These are phyloP conservation scores for Crithidia fasciculata DNA, from an alignment of 208 protist genomes.

Conservation along the genomic window DNA sequence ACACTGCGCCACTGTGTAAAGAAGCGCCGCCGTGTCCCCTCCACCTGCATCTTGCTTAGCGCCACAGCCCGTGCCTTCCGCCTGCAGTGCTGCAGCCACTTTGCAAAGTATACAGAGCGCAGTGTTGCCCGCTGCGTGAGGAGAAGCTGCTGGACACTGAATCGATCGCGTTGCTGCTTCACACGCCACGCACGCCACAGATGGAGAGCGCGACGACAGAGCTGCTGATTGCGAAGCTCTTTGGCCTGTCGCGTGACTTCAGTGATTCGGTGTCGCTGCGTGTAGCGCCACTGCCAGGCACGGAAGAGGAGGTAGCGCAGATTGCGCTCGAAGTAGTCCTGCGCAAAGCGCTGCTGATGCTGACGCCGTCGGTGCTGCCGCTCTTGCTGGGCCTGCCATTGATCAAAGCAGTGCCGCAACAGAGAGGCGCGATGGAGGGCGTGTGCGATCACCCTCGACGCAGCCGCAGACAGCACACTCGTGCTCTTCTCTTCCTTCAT, in stretches of 20 bases:
- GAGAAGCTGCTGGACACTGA: background rate
- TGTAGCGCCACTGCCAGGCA: conserved; percentile 66
- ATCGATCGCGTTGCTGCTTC: background rate
- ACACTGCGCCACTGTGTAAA: conserved; percentile 2
- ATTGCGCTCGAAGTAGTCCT: conserved; percentile 38
- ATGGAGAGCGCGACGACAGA: background rate
- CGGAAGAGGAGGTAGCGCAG: conserved; percentile 60
- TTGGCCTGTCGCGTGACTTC: background rate
- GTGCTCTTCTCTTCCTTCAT: background rate
- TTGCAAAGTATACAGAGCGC: background rate
- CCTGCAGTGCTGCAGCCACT: conserved; percentile 9
- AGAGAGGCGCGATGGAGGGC: conserved; percentile 37
- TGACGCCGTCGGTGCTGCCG: conserved; percentile 10
- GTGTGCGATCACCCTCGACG: conserved; percentile 43
- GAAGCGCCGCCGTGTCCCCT: background rate
- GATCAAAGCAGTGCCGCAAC: conserved; percentile 21
- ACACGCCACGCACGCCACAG: conserved; percentile 15
- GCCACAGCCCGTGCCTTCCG: background rate
- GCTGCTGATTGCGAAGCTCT: background rate
- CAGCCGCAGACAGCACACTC: conserved; percentile 27
- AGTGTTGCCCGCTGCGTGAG: background rate
- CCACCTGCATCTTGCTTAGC: background rate
- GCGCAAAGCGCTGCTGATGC: conserved; percentile 33
- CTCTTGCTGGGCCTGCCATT: conserved; percentile 25
- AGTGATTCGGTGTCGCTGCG: background rate